Base-by-base conservation (phyloP, 2,329 filamentous ascomycete genomes). In the Trichoderma semiorbis region DNA sequence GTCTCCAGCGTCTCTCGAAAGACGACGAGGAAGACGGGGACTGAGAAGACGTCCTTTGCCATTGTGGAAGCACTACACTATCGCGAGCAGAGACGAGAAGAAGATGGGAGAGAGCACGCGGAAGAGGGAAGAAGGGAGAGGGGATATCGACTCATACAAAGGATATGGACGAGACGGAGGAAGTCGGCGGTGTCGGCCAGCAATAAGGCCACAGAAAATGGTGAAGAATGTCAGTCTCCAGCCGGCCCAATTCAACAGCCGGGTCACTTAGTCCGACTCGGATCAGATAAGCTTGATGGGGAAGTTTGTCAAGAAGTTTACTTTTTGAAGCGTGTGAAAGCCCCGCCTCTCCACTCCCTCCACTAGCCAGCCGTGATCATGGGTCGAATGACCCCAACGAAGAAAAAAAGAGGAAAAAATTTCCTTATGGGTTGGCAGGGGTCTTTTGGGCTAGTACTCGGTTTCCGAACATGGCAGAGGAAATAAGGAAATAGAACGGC, bases 1-100 rank as follows among this genome's bases (percentile, higher is more conserved):
- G 92, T 92, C 84, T 97, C 94, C 62, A 97, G 84, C 55, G 90
- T 90, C 83, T 97, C 94, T 78, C 94, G 90, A 80, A 97, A 96
- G 82, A 93, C 91, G 80, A 97, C 93, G 84, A 97, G 95, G 84
- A 97, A 97, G 70, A 97, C 89, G 75, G 92, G 92, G 26, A 94
- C 89, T 74, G 92, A 88, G 80, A 94, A 94, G 72, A 94, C 90
- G 79, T 92, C 88, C 73, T 87, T 85, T 79, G 91, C 90, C 83
- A 88, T 90, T 74, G 65, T 79, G 75, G 55, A 24, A n/a, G 32
- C 8, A 18, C 21, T 14, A 7, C 8, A 18, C 21, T 39, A 39
- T 16, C 14, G 47, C 21, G 58, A 39, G 24, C 34, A 32, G 18
- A 47, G 58, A 50, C 18, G 36, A 39, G 21, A 39, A 2, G 28